These are phyloP conservation scores for Sorghum bicolor DNA, from an alignment of 176 grass and related monocot genomes.

Conservation along the genomic window DNA sequence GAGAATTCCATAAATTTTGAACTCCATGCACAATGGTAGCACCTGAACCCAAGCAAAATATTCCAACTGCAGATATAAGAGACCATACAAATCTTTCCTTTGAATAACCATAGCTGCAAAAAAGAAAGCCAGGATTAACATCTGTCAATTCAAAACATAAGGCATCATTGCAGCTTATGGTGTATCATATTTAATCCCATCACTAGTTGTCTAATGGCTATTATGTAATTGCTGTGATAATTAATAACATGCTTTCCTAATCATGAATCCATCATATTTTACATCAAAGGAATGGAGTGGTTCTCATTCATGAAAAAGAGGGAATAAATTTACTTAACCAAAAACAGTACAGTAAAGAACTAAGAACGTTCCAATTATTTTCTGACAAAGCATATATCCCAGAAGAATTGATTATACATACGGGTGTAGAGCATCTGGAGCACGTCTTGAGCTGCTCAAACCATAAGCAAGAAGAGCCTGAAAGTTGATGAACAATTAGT, in stretches of 20 bases:
- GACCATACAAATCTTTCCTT: slow-evolving; percentile 99
- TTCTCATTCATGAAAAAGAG: neutral
- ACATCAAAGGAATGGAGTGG: neutral
- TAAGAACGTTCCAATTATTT: neutral
- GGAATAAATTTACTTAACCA: neutral
- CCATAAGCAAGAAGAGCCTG: slow-evolving; percentile 98
- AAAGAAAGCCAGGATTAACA: slow-evolving; percentile 36
- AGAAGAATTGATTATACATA: slow-evolving; percentile 46
- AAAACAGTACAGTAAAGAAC: neutral
- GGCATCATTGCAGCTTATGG: slow-evolving; percentile 3
- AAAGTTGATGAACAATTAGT: slow-evolving; percentile 19
- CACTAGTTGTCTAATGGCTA: neutral
- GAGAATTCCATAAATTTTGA: slow-evolving; percentile 90
- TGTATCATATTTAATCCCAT: neutral
- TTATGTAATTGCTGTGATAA: slow-evolving; percentile 8
- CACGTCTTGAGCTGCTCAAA: slow-evolving; percentile 88
- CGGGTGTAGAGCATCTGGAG: slow-evolving; percentile 94
- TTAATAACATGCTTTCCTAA: slow-evolving; percentile 4
- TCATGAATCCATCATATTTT: slow-evolving; percentile 14
- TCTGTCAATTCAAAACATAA: slow-evolving; percentile 4
- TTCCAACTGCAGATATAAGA: slow-evolving; percentile 95
- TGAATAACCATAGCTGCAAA: slow-evolving; percentile 92
- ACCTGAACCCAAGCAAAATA: slow-evolving; percentile 96
- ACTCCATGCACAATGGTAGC: slow-evolving; percentile 95
- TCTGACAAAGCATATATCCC: slow-evolving; percentile 8